Evolutionary conservation across 208 protist genomes (phyloP), one percentile per base, ranked within the genome.

Genomic region (Leishmania martiniquensis): DNA sequence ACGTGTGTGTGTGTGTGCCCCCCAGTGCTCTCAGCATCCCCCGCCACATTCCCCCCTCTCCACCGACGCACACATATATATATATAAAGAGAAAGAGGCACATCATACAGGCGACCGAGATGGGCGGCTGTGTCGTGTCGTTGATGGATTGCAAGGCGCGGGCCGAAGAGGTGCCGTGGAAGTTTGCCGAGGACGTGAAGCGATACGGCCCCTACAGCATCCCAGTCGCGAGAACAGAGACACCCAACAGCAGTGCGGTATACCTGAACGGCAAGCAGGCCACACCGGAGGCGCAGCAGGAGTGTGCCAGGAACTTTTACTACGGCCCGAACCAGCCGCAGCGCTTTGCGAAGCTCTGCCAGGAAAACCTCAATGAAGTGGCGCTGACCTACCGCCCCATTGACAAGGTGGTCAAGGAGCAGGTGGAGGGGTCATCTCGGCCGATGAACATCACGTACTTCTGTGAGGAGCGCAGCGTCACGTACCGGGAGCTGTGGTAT

Each of bases 371-470:
- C 44, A 62, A 81, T 42, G 45, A 75, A 12, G 75, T 63, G 1
- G 80, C 77, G 1, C 79, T 95, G 60, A 74, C 76, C 45, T 95
- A 93, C 74, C 82, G 91, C 12, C 83, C 86, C 2, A 54, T 92
- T 47, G 73, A 80, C 39, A 78, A 76, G 52, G 47, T 80, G 25
- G 68, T 78, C 17, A 82, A 79, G 75, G 80, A 89, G 60, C 55
- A 69, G 13, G 45, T 78, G 59, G 67, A 13, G 67, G 67, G 67
- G 1, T 17, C 67, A 52, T 72, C 67, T 22, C 77, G 75, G 54
- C 37, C 54, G 5, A 44, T 90, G 32, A 85, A 93, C 39, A 47
- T 93, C 9, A 87, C 85, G 4, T 87, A 96, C 76, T 77, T 96
- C 17, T 69, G 49, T 5, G 62, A 67, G n/a, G 82, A 84, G 10